phyloP scores from a whole-genome alignment of 441 rosid species.

The Adansonia madagascariensis region DNA sequence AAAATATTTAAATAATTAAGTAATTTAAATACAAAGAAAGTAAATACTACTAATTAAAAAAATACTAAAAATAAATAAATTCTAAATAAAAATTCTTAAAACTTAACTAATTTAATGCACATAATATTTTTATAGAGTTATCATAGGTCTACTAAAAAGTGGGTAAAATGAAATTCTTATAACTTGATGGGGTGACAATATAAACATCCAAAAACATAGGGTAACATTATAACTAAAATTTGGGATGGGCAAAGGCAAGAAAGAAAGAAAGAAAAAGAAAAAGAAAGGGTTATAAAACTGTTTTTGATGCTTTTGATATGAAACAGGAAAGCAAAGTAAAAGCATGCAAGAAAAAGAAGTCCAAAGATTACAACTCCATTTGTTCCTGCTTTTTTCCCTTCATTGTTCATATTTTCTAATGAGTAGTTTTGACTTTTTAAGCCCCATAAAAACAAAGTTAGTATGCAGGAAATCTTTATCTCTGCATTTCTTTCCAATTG shows the following conservation, averaged over 20 bases:
- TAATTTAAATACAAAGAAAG: no score
- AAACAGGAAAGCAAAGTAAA: constrained; percentile 10
- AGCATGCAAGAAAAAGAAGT: constrained; percentile 23
- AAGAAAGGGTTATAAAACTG: neutral
- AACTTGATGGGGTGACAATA: neutral
- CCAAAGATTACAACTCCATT: constrained; percentile 31
- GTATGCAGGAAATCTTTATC: constrained; percentile 8
- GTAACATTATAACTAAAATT: neutral
- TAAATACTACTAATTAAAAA: no score
- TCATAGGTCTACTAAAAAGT: neutral
- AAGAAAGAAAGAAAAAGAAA: constrained; percentile 14
- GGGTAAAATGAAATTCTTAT: neutral
- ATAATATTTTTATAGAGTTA: no score
- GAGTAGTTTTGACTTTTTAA: constrained; percentile 25
- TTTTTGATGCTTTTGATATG: constrained; percentile 20
- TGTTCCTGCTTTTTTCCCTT: constrained; percentile 19
- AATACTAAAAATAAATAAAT: no score
- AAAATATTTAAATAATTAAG: no score
- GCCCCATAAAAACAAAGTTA: neutral
- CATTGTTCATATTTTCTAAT: neutral
- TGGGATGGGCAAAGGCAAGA: neutral
- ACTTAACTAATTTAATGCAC: no score
- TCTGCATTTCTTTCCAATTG: constrained; percentile 22
- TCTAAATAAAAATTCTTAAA: no score
- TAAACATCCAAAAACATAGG: neutral